Conservation (phyloP, 192 early-diverging fungal species). For the Coemansia sp. region DNA sequence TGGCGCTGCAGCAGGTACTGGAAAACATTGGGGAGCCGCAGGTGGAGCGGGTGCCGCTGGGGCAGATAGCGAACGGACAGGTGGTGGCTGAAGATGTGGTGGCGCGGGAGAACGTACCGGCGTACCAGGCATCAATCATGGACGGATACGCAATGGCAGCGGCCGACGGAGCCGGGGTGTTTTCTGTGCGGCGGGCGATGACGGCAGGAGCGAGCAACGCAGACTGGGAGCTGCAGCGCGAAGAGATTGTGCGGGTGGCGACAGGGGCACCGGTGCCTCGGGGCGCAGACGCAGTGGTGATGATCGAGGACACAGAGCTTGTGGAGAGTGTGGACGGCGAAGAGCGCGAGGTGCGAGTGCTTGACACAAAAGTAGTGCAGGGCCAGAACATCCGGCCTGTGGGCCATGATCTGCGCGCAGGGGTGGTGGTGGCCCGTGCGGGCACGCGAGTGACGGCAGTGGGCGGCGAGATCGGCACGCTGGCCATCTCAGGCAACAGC, state of each 20-base stretch:
- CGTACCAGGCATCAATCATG: slow-evolving; percentile 82
- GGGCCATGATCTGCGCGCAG: slow-evolving; percentile 70
- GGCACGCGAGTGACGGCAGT: slow-evolving; percentile 64
- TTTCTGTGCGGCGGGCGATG: slow-evolving; percentile 62
- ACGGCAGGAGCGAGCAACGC: slow-evolving; percentile 55
- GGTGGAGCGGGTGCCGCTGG: slow-evolving; percentile 11
- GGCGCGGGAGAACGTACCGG: slow-evolving; percentile 75
- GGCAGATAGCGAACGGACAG: slow-evolving; percentile 52
- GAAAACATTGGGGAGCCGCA: slow-evolving; percentile 31
- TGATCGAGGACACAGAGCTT: slow-evolving; percentile 91
- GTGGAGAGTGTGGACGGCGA: slow-evolving; percentile 53
- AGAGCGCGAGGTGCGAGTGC: slow-evolving; percentile 44
- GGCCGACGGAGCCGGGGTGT: slow-evolving; percentile 77
- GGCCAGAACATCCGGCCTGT: slow-evolving; percentile 79
- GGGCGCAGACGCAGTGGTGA: slow-evolving; percentile 88
- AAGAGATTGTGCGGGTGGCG: slow-evolving; percentile 73
- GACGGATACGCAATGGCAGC: slow-evolving; percentile 94
- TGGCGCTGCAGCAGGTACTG: slow-evolving; percentile 63
- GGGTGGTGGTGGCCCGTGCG: slow-evolving; percentile 59
- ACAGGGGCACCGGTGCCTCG: slow-evolving; percentile 86
- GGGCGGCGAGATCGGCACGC: slow-evolving; percentile 82
- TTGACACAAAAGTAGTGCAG: slow-evolving; percentile 5
- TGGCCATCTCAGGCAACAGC: slow-evolving; percentile 74
- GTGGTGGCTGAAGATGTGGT: slow-evolving; percentile 76
- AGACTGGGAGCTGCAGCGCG: slow-evolving; percentile 41